Evolutionary conservation across 2,329 filamentous ascomycete species (phyloP).

Genomic region (Fusarium oxysporum): DNA sequence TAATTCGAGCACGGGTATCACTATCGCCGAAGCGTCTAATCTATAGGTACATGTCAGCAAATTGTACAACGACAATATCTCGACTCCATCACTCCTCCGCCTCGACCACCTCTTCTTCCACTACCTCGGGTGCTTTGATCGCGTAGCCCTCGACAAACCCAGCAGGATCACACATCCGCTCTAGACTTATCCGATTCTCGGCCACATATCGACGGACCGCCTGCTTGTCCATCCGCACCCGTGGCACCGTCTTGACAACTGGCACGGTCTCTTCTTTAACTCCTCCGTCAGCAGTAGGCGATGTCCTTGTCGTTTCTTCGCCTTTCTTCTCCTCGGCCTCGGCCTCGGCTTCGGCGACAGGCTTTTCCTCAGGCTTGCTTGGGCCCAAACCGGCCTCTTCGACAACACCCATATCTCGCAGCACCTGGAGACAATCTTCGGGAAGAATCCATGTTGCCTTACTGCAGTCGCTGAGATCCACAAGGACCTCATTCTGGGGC

Average conservation of each 20-base stretch:
- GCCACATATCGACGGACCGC: conserved; percentile 75
- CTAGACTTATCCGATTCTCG: conserved; percentile 70
- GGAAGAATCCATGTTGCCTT: conserved; percentile 83
- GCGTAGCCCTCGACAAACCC: conserved; percentile 80
- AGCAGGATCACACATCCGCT: conserved; percentile 75
- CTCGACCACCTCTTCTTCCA: conserved; percentile 49
- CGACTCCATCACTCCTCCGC: conserved; percentile 28
- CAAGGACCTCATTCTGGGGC: conserved; percentile 57
- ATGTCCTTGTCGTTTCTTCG: conserved; percentile 24
- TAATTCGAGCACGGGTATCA: conserved; percentile 40
- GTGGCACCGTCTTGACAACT: conserved; percentile 52
- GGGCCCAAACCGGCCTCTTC: conserved; percentile 65
- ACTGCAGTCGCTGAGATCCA: conserved; percentile 78
- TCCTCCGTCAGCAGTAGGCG: conserved; percentile 16
- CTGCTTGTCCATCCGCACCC: conserved; percentile 65
- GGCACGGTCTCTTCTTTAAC: conserved; percentile 47
- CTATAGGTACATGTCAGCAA: conserved; percentile 11
- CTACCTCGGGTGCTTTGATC: conserved; percentile 54
- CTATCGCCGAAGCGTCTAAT: conserved; percentile 35
- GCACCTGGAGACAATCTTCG: conserved; percentile 83
- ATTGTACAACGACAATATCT: neutral
- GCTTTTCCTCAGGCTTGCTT: conserved; percentile 49
- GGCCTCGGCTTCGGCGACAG: conserved; percentile 14
- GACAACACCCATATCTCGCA: conserved; percentile 83
- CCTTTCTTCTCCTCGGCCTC: conserved; percentile 41